Evolutionary conservation across 1,284 basidiomycete genomes (phyloP).

Genomic region (Puccinia hordei): DNA sequence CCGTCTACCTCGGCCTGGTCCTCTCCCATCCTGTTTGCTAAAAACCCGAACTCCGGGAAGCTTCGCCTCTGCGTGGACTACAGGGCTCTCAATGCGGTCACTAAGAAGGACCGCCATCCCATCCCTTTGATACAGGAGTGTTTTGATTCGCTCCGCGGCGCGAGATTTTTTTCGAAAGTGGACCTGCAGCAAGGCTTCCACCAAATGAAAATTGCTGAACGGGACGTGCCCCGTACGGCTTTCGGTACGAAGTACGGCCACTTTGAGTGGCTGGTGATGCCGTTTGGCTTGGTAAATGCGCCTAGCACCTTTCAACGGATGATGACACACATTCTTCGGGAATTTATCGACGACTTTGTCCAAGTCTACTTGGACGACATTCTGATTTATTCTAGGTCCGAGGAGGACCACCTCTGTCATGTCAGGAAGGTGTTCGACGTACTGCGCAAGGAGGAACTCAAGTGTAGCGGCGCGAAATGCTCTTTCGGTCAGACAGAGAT

Average conservation of each 20-base stretch:
- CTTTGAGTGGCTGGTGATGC: constrained; percentile 40
- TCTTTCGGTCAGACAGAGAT: background rate
- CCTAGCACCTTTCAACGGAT: too few relatives aligned
- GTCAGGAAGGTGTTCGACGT: background rate
- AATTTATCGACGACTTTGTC: constrained; percentile 6
- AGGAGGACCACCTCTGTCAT: background rate
- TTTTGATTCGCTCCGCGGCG: too few relatives aligned
- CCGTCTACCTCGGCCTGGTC: too few relatives aligned
- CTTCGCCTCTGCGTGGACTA: constrained; percentile 3
- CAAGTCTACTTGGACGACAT: constrained; percentile 37
- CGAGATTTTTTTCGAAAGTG: constrained; percentile 17
- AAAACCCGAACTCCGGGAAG: background rate
- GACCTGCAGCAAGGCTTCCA: constrained; percentile 34
- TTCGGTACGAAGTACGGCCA: constrained; percentile 8
- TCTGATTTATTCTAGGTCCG: constrained; percentile 6
- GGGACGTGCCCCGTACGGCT: background rate
- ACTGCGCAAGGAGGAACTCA: background rate
- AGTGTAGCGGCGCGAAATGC: background rate
- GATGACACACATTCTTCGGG: constrained; percentile 23
- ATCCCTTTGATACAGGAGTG: constrained; percentile 25
- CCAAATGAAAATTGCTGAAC: constrained; percentile 5
- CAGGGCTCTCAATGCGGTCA: constrained; percentile 9
- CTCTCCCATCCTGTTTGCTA: background rate
- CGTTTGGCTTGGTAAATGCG: constrained; percentile 25
- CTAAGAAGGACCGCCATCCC: constrained; percentile 28